A percentile compares a stretch with the other conserved stretches of the same genome.
These are phyloP conservation scores for Cordyceps cicadae DNA, from an alignment of 2,329 filamentous ascomycete genomes.

Conservation along the genomic window DNA sequence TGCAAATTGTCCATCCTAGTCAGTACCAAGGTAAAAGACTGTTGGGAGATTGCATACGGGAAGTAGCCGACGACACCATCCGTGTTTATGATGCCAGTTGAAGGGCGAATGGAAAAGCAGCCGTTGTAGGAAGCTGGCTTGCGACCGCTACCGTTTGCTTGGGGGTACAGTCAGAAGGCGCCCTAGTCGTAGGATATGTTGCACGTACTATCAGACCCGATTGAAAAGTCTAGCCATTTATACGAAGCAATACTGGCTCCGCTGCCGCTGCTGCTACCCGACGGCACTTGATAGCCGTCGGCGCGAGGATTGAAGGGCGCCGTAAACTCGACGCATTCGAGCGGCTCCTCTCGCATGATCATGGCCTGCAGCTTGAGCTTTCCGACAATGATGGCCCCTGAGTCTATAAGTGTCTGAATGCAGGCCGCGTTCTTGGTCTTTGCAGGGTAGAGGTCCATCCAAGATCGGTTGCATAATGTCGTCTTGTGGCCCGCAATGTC, in stretches of 20 bases:
- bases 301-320: conserved; percentile 14
- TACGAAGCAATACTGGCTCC: conserved; percentile 13
- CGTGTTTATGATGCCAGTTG: neutral
- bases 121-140: neutral
- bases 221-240: conserved; percentile 11
- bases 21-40: neutral
- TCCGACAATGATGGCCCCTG: conserved; percentile 14
- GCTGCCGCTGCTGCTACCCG: conserved; percentile 13
- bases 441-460: conserved; percentile 5
- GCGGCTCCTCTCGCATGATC: conserved; percentile 14
- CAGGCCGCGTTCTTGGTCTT: conserved; percentile 7
- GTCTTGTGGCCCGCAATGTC: conserved; percentile 14
- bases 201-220: conserved; percentile 10
- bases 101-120: neutral
- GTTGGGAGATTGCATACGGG: neutral
- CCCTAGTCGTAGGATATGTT: conserved; percentile 2
- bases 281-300: conserved; percentile 14
- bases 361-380: conserved; percentile 13
- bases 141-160: conserved; percentile 13
- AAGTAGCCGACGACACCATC: neutral
- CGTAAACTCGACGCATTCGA: conserved; percentile 14
- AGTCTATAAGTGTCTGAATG: conserved; percentile 5
- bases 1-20: neutral
- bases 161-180: conserved; percentile 8
- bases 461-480: conserved; percentile 13